Evolutionary conservation across 169 alveolate species (phyloP).

Genomic region (Theileria parva): DNA sequence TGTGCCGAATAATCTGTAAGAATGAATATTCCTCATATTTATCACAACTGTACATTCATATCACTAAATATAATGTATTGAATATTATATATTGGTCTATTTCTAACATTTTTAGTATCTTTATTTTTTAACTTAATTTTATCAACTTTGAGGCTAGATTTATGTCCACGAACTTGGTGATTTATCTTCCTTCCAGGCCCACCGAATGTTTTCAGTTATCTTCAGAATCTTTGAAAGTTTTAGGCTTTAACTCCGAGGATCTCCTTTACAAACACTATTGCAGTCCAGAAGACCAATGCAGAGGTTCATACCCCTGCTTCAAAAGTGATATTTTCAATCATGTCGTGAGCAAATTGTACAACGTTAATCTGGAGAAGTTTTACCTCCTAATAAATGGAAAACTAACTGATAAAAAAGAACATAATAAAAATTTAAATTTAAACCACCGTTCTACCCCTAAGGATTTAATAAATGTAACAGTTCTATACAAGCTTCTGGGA

Average conservation of each 20-base stretch:
- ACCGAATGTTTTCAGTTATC: slow-evolving; percentile 16
- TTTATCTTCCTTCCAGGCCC: slow-evolving; percentile 22
- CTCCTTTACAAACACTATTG: slow-evolving; percentile 6
- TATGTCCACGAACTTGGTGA: slow-evolving; percentile 12
- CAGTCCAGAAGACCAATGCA: background rate
- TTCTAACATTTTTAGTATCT: background rate
- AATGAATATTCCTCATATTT: background rate
- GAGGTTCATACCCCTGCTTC: slow-evolving; percentile 5
- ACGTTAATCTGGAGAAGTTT: background rate
- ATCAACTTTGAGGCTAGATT: background rate
- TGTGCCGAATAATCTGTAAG: background rate
- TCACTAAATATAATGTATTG: background rate
- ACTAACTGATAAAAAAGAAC: background rate
- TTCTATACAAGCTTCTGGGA: slow-evolving; percentile 42
- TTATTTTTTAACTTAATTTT: background rate
- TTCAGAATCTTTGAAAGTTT: background rate
- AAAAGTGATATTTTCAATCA: slow-evolving; percentile 6
- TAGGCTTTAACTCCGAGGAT: background rate
- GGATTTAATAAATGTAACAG: slow-evolving; percentile 15
- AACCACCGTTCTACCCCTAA: background rate
- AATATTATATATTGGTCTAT: background rate
- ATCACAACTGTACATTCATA: background rate
- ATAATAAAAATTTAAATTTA: background rate
- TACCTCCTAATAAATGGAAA: slow-evolving; percentile 9
- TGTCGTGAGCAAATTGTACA: background rate